Conservation (phyloP, 495 filamentous ascomycete species). For the Lepidopterella palustris region DNA sequence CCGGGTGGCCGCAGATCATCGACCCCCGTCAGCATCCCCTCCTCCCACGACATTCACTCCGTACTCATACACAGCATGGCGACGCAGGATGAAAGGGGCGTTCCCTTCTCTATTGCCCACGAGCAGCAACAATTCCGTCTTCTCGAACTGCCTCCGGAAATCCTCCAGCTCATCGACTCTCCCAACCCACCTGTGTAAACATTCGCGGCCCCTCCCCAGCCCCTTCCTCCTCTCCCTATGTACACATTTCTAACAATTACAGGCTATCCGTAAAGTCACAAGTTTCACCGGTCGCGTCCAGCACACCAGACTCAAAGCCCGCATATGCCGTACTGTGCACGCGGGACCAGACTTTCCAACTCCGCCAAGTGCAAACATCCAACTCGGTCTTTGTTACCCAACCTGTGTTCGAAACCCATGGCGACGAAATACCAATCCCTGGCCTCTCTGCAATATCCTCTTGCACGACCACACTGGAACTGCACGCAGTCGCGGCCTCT, state of each 20-base stretch:
- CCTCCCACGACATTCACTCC: neutral
- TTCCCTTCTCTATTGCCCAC: conserved; percentile 57
- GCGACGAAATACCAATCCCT: conserved; percentile 32
- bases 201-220: neutral
- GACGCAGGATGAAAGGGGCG: conserved; percentile 49
- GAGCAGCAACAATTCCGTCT: conserved; percentile 61
- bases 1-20: neutral
- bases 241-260: conserved; percentile 6
- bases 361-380: conserved; percentile 87
- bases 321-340: conserved; percentile 71
- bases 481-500: conserved; percentile 23
- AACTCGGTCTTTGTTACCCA: conserved; percentile 72
- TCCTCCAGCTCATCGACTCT: conserved; percentile 53
- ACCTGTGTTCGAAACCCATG: conserved; percentile 35
- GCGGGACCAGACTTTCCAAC: conserved; percentile 60
- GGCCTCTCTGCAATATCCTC: conserved; percentile 59
- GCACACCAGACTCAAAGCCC: conserved; percentile 33
- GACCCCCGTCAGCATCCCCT: neutral
- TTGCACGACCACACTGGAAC: conserved; percentile 66
- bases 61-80: conserved; percentile 42
- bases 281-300: conserved; percentile 29
- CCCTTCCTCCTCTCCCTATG: neutral
- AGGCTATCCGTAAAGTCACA: conserved; percentile 63
- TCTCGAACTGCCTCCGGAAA: conserved; percentile 72
- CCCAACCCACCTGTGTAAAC: conserved; percentile 30